Base-by-base conservation (phyloP, 2,329 filamentous ascomycete species). In the Pseudogymnoascus verrucosus region DNA sequence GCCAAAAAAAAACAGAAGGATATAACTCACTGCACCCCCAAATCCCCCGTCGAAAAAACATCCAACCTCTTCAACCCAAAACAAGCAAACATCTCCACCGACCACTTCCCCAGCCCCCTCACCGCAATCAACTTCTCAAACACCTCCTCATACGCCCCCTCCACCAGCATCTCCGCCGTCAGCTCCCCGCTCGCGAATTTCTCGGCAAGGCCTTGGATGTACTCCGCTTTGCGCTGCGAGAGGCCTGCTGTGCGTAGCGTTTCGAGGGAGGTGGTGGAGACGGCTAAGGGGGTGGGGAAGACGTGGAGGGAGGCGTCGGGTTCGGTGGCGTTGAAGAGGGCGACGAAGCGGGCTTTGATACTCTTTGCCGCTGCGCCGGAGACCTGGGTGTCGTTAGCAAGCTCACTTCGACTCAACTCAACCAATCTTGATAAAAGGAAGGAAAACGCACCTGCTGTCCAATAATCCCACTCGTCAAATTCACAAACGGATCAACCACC, bases 11-110 rank as follows among this genome's bases (percentile, higher is more conserved):
- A 34, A 19, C 19, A 19, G 28, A 28, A 10, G 7, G 7, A 7
- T 2, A 31, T 2, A 31, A 80, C 82, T 75, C 73, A 84, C 83
- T 98, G 95, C 54, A 99, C 91, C 4, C 95, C 95, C 66, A 99
- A 77, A 77, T 99, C 93, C 0, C 95, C 93, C 0, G 91, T 88
- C 21, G 89, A 91, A 74, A 98, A 96, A 21, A 99, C 90, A 77
- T 99, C 93, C 82, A 92, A 89, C 11, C 93, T 82, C 81, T 97
- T 98, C 42, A 99, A 79, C n/a, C 86, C 90, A 76, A 99, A 98
- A 76, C 90, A 91, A 60, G 93, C 91, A 79, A 99, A 99, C 95
- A 99, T 98, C 79, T 97, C 93, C 12, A 96, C 92, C 59, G 88
- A 93, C 95, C 95, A 98, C 62, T 82, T 83, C 0, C 95, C 95